Evolutionary conservation across 1,139 yeast species (phyloP), one percentile per base, ranked within the genome.

Genomic region (Candida sojae): DNA sequence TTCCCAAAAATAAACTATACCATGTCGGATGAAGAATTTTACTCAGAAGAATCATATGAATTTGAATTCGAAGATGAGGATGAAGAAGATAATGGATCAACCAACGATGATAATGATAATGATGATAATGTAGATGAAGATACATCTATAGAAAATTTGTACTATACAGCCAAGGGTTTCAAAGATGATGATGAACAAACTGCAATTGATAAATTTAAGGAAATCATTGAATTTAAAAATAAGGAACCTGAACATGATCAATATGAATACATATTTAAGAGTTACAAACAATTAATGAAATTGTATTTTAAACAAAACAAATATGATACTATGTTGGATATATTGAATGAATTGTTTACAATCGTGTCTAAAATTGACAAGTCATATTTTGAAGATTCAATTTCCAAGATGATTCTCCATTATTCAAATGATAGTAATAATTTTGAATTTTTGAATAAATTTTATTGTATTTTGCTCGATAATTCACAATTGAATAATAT

Each of bases 271-370:
- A 60, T 79, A 2, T 84, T 86, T 63, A 86, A 83, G 54, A 74
- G 90, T 0, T 65, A 72, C 46, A 88, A 88, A 57, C 96, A 88
- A 59, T 66, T 79, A 35, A 73, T 86, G 44, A 88, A 88, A 64
- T 66, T 84, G 8, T 63, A 71, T 35, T 78, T 76, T 53, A 56
- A 59, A 28, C 64, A 67, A 26, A 58, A 64, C 25, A 61, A 68
- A 6, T 66, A 66, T 42, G 71, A 66, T 1, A 64, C 69, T 35
- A 70, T 80, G 10, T 56, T 79, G 28, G 52, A 54, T 4, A 60
- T 68, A 25, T 57, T 75, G 31, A 51, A 58, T 25, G 49, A 54
- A 9, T 31, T 45, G 3, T 54, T 73, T 17, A 40, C 37, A 0
- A 45, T 71, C 9, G 48, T 68, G n/a, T 65, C 70, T 4, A 49